Evolutionary conservation across 2,329 filamentous ascomycete genomes (phyloP).

Genomic region (Rhytidhysteron rufulum): DNA sequence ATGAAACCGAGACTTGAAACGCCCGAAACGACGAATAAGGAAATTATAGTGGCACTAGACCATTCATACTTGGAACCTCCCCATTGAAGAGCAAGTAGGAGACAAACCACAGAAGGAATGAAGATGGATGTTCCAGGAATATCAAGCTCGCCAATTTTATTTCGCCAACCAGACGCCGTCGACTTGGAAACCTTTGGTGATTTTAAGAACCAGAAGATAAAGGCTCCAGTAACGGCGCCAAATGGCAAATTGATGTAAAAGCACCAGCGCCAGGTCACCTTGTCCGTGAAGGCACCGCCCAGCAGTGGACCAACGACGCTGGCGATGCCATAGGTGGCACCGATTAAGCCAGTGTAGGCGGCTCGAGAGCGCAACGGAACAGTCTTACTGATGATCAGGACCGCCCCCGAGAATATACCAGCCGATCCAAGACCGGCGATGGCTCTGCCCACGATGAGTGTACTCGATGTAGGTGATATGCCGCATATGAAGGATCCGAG

Average conservation of each 20-base stretch:
- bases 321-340: slow-evolving; percentile 24
- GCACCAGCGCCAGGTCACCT: too few species aligned
- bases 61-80: slow-evolving; percentile 8
- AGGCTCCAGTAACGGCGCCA: slow-evolving; percentile 34
- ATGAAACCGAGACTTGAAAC: slow-evolving; percentile 6
- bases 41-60: slow-evolving; percentile 7
- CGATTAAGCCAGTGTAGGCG: slow-evolving; percentile 16
- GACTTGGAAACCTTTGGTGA: too few species aligned
- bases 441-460: slow-evolving; percentile 50
- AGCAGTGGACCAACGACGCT: slow-evolving; percentile 29
- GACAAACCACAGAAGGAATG: slow-evolving; percentile 8
- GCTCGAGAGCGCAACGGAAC: too few species aligned
- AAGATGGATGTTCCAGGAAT: slow-evolving; percentile 8
- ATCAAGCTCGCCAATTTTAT: too few species aligned
- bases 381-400: slow-evolving; percentile 43
- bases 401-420: slow-evolving; percentile 44
- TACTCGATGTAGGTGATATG: slow-evolving; percentile 39
- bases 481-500: slow-evolving; percentile 51
- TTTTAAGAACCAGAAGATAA: too few species aligned
- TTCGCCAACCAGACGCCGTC: too few species aligned
- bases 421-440: slow-evolving; percentile 48
- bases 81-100: slow-evolving; percentile 15
- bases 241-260: slow-evolving; percentile 38
- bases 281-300: too few species aligned
- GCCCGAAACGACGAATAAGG: slow-evolving; percentile 6